Conservation (phyloP, 306 rosid species). For the Pueraria montana region DNA sequence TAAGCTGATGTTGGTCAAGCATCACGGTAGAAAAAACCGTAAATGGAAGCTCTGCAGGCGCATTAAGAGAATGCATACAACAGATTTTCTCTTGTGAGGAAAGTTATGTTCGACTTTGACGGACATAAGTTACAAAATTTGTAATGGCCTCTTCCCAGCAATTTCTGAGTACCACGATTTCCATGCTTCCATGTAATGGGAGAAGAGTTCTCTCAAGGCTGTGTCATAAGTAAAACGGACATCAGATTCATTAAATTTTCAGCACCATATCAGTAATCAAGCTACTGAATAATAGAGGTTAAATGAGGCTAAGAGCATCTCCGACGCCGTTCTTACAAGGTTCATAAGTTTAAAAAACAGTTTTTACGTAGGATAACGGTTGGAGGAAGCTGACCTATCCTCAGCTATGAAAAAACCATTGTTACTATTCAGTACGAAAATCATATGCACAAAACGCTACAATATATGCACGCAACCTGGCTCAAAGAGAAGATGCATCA, state of each 20-base stretch:
- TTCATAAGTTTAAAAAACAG: not conserved
- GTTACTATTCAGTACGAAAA: not conserved
- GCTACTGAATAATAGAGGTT: not conserved
- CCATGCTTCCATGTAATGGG: constrained; percentile 96
- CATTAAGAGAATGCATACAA: constrained; percentile 57
- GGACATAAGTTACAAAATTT: constrained; percentile 56
- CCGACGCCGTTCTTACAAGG: no score
- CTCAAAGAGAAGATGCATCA: not conserved
- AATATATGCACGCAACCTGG: not conserved
- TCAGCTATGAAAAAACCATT: no score
- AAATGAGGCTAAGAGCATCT: not conserved
- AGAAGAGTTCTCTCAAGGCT: constrained; percentile 85
- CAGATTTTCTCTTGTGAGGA: constrained; percentile 31
- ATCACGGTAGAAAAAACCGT: constrained; percentile 8
- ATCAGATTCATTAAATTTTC: constrained; percentile 5
- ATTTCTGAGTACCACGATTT: constrained; percentile 86
- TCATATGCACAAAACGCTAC: not conserved
- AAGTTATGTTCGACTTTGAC: constrained; percentile 22
- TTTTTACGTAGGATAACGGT: not conserved
- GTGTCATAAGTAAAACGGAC: constrained; percentile 43
- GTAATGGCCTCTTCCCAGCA: constrained; percentile 65
- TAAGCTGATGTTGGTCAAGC: constrained; percentile 35
- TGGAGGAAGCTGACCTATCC: not conserved
- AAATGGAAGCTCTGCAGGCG: constrained; percentile 39
- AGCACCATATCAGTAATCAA: not conserved